phyloP scores from a whole-genome alignment of 2,329 filamentous ascomycete species.

The Aspergillus sergii region DNA sequence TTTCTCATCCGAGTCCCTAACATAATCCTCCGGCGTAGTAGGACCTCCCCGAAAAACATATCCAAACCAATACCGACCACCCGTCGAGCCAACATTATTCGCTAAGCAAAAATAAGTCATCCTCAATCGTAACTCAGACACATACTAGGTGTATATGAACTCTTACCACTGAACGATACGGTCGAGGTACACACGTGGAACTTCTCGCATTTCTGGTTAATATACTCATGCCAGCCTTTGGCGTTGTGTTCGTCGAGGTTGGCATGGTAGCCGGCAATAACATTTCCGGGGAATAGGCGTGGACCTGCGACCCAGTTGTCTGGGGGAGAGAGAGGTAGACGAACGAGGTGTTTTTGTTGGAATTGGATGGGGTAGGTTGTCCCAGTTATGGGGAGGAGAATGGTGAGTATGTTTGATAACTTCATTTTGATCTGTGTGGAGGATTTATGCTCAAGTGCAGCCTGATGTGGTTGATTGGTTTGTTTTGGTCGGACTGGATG shows the following conservation, averaged over 20 bases:
- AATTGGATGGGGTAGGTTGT: background rate
- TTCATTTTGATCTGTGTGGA: background rate
- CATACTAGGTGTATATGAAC: too few species aligned
- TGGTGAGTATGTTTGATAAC: background rate
- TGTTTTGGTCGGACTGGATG: too few species aligned
- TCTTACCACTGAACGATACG: background rate
- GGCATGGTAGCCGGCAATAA: background rate
- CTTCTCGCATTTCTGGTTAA: background rate
- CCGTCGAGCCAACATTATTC: background rate
- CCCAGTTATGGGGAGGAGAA: background rate
- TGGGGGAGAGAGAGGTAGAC: background rate
- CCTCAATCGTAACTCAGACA: too few species aligned
- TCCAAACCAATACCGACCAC: background rate
- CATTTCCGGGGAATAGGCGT: background rate
- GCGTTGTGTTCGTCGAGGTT: background rate
- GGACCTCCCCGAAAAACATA: background rate
- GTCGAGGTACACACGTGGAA: background rate
- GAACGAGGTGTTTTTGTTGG: background rate
- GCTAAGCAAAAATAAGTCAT: background rate
- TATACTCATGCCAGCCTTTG: background rate
- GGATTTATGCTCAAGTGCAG: too few species aligned
- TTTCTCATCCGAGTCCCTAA: background rate
- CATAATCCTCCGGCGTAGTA: background rate
- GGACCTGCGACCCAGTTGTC: background rate
- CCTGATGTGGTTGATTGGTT: too few species aligned